phyloP scores from a whole-genome alignment of 2,329 filamentous ascomycete species.

The Exophiala sp. region DNA sequence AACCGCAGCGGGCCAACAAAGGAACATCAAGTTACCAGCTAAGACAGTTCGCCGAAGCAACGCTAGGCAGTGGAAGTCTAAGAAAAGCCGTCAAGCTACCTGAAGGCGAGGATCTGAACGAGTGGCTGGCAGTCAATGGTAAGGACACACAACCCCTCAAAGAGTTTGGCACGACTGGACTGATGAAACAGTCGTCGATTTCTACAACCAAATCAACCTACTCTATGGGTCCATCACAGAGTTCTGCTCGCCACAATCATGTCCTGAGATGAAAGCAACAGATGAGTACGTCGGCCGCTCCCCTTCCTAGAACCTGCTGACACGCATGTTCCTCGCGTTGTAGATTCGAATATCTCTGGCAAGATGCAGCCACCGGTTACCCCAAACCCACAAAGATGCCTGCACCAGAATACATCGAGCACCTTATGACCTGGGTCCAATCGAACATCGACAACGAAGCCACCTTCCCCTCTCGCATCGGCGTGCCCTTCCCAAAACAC shows the following conservation, averaged over 20 bases:
- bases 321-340: neutral
- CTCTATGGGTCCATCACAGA: slow-evolving; percentile 98
- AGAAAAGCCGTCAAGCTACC: slow-evolving; percentile 95
- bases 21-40: slow-evolving; percentile 90
- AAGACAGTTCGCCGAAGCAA: slow-evolving; percentile 96
- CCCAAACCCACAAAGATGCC: slow-evolving; percentile 98
- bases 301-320: neutral
- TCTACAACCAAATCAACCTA: slow-evolving; percentile 99
- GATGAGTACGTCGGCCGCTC: slow-evolving; percentile 68
- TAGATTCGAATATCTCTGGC: slow-evolving; percentile 98
- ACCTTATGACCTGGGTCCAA: slow-evolving; percentile 96
- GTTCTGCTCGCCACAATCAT: slow-evolving; percentile 95
- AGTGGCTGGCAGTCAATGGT: slow-evolving; percentile 98
- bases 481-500: slow-evolving; percentile 88
- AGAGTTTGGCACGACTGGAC: neutral
- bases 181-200: slow-evolving; percentile 87
- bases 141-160: slow-evolving; percentile 21
- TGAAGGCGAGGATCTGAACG: slow-evolving; percentile 94
- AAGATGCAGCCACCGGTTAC: slow-evolving; percentile 81
- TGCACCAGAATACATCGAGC: slow-evolving; percentile 94
- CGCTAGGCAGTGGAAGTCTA: slow-evolving; percentile 87
- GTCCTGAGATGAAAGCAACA: slow-evolving; percentile 99
- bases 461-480: slow-evolving; percentile 91
- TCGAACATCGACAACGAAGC: slow-evolving; percentile 91
- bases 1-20: slow-evolving; percentile 77